Percentiles rank a stretch among this genome's conserved stretches.
phyloP scores from a whole-genome alignment of 768 basidiomycete species.

The Suillus subluteus region DNA sequence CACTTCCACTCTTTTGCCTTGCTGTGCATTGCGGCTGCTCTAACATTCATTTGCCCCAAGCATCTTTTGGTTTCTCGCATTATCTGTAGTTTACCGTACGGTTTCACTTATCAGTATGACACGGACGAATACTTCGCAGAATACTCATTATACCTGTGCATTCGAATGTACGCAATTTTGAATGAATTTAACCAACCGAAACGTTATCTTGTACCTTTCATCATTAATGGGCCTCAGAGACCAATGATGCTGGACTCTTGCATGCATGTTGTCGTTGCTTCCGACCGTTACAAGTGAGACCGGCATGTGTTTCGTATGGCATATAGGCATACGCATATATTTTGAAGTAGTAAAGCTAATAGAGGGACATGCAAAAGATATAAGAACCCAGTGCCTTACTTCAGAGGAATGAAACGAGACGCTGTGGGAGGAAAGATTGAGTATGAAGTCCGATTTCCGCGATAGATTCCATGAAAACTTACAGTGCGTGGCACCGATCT shows the following conservation, averaged over 20 bases:
- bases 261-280: neutral
- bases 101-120: conserved; percentile 51
- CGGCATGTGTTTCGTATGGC: conserved; percentile 29
- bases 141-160: conserved; percentile 62
- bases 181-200: conserved; percentile 27
- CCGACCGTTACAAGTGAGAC: neutral
- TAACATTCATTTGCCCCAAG: conserved; percentile 30
- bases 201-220: conserved; percentile 14
- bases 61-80: conserved; percentile 45
- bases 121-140: conserved; percentile 65
- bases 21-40: conserved; percentile 30
- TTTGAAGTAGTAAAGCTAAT: conserved; percentile 35
- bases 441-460: neutral
- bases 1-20: conserved; percentile 23
- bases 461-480: conserved; percentile 35
- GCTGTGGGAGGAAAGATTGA: conserved; percentile 40
- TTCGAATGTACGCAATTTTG: conserved; percentile 44
- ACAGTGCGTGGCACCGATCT: conserved; percentile 94
- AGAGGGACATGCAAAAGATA: conserved; percentile 31
- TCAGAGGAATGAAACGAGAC: conserved; percentile 94
- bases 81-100: conserved; percentile 65
- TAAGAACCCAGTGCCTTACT: conserved; percentile 56
- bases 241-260: neutral
- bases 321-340: conserved; percentile 36
- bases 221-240: neutral